A percentile compares a stretch with the other conserved stretches of the same genome.
phyloP scores from a whole-genome alignment of 1,284 basidiomycete genomes.

The Irpex sp. region DNA sequence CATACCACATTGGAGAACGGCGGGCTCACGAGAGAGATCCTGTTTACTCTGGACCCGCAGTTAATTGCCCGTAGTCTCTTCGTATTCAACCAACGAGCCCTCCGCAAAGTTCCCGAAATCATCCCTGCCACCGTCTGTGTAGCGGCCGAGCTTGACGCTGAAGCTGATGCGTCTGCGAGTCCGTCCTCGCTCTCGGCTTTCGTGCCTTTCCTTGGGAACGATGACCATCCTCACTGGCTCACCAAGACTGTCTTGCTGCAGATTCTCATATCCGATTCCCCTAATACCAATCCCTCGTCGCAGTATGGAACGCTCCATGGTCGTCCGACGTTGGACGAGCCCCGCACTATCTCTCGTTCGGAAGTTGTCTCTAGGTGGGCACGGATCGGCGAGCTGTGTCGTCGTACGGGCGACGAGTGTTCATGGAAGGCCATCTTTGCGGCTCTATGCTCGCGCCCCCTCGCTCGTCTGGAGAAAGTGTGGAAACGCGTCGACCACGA shows the following conservation, averaged over 20 bases:
- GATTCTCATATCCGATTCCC: slow-evolving; percentile 55
- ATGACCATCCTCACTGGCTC: slow-evolving; percentile 73
- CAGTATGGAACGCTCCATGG: slow-evolving; percentile 2
- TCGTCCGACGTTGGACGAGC: slow-evolving; percentile 32
- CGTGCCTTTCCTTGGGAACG: slow-evolving; percentile 57
- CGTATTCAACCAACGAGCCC: slow-evolving; percentile 47
- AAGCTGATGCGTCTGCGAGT: slow-evolving; percentile 9
- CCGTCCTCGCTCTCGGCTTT: slow-evolving; percentile 10
- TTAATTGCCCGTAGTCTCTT: slow-evolving; percentile 58
- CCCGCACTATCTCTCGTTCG: slow-evolving; percentile 63
- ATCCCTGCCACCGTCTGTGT: slow-evolving; percentile 47
- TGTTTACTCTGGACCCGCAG: slow-evolving; percentile 54
- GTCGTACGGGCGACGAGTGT: slow-evolving; percentile 66
- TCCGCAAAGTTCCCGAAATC: slow-evolving; percentile 47
- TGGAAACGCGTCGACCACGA: slow-evolving; percentile 70
- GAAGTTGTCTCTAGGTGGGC: slow-evolving; percentile 72
- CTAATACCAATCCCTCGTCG: slow-evolving; percentile 13
- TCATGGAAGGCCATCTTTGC: slow-evolving; percentile 69
- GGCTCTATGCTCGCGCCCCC: slow-evolving; percentile 66
- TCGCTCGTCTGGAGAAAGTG: slow-evolving; percentile 71
- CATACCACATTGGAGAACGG: slow-evolving; percentile 55
- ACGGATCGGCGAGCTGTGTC: slow-evolving; percentile 65
- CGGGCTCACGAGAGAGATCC: slow-evolving; percentile 66
- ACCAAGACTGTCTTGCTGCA: slow-evolving; percentile 68
- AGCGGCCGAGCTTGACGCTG: slow-evolving; percentile 18